phyloP scores from a whole-genome alignment of 208 protist genomes.

The Leishmania major region DNA sequence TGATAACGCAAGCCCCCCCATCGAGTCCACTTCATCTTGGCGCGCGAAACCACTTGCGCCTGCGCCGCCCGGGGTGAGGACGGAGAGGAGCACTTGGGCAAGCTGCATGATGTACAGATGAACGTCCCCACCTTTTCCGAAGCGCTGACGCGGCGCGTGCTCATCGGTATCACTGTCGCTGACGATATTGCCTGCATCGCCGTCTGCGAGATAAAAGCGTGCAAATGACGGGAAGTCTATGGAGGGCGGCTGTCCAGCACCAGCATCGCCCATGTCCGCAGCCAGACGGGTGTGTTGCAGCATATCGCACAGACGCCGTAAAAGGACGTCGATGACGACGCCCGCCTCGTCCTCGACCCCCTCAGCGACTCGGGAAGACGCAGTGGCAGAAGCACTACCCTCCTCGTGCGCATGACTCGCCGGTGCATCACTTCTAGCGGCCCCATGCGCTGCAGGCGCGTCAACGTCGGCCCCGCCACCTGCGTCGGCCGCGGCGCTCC shows the following conservation, averaged over 20 bases:
- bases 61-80: not conserved
- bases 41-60: not conserved
- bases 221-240: conserved; percentile 29
- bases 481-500: not conserved
- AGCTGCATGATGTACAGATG: conserved; percentile 11
- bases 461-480: not conserved
- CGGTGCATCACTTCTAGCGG: not conserved
- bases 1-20: conserved; percentile 3
- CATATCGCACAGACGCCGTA: conserved; percentile 15
- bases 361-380: not conserved
- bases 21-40: not conserved
- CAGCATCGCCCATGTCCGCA: not conserved
- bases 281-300: conserved; percentile 17
- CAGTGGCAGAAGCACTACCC: not conserved
- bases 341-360: not conserved
- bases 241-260: not conserved
- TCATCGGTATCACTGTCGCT: not conserved
- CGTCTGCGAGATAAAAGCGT: conserved; percentile 22
- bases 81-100: conserved; percentile 12
- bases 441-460: not conserved
- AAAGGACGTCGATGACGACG: not conserved
- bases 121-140: not conserved
- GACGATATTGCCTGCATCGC: not conserved
- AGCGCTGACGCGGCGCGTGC: not conserved
- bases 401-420: not conserved